Evolutionary conservation across 768 basidiomycete genomes (phyloP).

Genomic region (Cystofilobasidium ferigula): DNA sequence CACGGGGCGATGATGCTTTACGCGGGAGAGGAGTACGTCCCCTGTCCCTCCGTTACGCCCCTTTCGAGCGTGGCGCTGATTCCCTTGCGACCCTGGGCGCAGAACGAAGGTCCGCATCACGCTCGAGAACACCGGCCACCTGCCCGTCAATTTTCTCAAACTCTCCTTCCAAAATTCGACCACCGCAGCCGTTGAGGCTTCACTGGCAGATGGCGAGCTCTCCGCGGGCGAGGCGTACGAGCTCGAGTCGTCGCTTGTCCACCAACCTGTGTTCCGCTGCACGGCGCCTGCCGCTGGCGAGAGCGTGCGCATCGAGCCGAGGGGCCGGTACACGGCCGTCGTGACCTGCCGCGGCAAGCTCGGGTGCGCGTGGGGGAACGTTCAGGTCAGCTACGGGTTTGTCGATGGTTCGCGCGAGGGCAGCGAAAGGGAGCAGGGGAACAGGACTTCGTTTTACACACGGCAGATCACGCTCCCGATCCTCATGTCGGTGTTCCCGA

Average conservation of each 20-base stretch:
- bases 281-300: slow-evolving; percentile 44
- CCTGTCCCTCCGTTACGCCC: no score
- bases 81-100: background rate
- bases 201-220: slow-evolving; percentile 45
- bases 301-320: slow-evolving; percentile 53
- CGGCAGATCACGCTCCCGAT: slow-evolving; percentile 81
- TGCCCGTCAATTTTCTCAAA: slow-evolving; percentile 74
- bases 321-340: slow-evolving; percentile 56
- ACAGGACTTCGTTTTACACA: slow-evolving; percentile 53
- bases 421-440: no score
- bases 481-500: slow-evolving; percentile 86
- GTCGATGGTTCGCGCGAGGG: slow-evolving; percentile 40
- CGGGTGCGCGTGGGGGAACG: slow-evolving; percentile 57
- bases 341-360: slow-evolving; percentile 77
- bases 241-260: slow-evolving; percentile 67
- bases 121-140: slow-evolving; percentile 73
- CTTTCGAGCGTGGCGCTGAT: background rate
- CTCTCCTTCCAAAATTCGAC: slow-evolving; percentile 87
- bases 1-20: slow-evolving; percentile 93
- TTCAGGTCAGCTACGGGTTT: slow-evolving; percentile 74
- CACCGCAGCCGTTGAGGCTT: slow-evolving; percentile 62
- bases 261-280: slow-evolving; percentile 73
- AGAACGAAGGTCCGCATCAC: slow-evolving; percentile 77
- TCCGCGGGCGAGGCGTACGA: slow-evolving; percentile 81
- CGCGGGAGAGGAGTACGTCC: slow-evolving; percentile 79